Percentiles rank a stretch among this genome's conserved stretches.
phyloP scores from a whole-genome alignment of 2,329 filamentous ascomycete species.

The Huntiella moniliformis region DNA sequence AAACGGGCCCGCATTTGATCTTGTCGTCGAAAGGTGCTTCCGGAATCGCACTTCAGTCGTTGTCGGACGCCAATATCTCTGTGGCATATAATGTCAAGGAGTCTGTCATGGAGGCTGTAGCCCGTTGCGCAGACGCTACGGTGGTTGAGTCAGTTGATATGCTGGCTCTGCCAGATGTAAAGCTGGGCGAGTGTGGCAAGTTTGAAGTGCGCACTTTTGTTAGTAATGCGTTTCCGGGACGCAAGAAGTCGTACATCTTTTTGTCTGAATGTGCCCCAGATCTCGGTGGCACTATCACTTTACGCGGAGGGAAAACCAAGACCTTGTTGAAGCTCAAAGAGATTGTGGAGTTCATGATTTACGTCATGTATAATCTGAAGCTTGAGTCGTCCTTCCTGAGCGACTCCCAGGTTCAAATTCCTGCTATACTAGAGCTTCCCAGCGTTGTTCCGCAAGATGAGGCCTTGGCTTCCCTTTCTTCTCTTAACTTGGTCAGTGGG shows the following conservation, averaged over 20 bases:
- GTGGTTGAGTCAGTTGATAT: conserved; percentile 94
- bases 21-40: conserved; percentile 89
- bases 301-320: conserved; percentile 60
- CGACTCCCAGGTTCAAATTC: conserved; percentile 78
- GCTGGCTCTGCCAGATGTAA: conserved; percentile 51
- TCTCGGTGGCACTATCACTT: conserved; percentile 82
- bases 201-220: conserved; percentile 96
- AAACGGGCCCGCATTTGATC: conserved; percentile 65
- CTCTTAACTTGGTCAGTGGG: not conserved
- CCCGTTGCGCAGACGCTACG: conserved; percentile 74
- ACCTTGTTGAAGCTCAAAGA: conserved; percentile 65
- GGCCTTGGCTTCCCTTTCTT: not conserved
- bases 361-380: conserved; percentile 94
- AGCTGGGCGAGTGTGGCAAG: conserved; percentile 61
- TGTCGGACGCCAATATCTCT: conserved; percentile 75
- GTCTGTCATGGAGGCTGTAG: conserved; percentile 86
- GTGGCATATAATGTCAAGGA: conserved; percentile 95
- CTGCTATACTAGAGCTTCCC: conserved; percentile 30
- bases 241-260: conserved; percentile 91
- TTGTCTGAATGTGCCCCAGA: conserved; percentile 77
- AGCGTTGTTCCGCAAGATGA: conserved; percentile 1
- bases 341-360: conserved; percentile 97
- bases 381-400: conserved; percentile 86
- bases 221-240: conserved; percentile 50
- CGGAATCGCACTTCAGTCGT: conserved; percentile 70